Percentiles rank a stretch among this genome's conserved stretches.
Evolutionary conservation across 352 stramenopile species (phyloP).

Genomic region (Plasmopara viticola): DNA sequence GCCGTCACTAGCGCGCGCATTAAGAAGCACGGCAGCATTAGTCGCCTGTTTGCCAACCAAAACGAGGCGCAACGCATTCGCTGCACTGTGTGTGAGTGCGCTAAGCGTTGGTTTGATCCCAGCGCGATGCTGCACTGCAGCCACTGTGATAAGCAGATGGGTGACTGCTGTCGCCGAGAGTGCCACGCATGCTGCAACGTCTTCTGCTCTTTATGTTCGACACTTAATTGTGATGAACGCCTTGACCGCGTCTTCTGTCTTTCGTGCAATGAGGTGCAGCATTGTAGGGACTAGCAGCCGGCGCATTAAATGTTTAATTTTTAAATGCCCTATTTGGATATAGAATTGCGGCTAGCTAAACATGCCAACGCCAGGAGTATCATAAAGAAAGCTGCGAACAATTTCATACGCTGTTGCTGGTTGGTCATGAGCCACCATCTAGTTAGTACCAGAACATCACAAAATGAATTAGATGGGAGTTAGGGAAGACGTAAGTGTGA

Average conservation of each 20-base stretch:
- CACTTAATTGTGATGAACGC: conserved; percentile 76
- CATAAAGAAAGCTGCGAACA: conserved; percentile 40
- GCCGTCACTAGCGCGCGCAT: conserved; percentile 61
- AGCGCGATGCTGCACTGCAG: conserved; percentile 30
- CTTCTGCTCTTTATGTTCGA: conserved; percentile 81
- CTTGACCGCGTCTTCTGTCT: conserved; percentile 78
- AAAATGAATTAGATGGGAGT: no score
- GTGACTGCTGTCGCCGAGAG: conserved; percentile 50
- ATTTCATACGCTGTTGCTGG: conserved; percentile 41
- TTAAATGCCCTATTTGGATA: no score
- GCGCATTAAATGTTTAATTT: no score
- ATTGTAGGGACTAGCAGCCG: not conserved
- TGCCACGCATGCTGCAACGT: conserved; percentile 43
- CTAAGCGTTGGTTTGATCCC: conserved; percentile 12
- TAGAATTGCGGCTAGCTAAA: conserved; percentile 20
- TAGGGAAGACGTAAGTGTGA: no score
- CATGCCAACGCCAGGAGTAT: conserved; percentile 8
- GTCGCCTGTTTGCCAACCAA: conserved; percentile 35
- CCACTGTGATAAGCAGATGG: conserved; percentile 61
- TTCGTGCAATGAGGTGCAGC: conserved; percentile 52
- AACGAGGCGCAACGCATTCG: conserved; percentile 1
- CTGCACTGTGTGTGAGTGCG: conserved; percentile 37
- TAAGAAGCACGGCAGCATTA: conserved; percentile 51
- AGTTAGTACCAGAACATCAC: not conserved
- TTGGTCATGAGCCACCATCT: conserved; percentile 80